These are phyloP conservation scores for Handroanthus guayacan DNA, from an alignment of 257 asterid genomes.

Conservation along the genomic window DNA sequence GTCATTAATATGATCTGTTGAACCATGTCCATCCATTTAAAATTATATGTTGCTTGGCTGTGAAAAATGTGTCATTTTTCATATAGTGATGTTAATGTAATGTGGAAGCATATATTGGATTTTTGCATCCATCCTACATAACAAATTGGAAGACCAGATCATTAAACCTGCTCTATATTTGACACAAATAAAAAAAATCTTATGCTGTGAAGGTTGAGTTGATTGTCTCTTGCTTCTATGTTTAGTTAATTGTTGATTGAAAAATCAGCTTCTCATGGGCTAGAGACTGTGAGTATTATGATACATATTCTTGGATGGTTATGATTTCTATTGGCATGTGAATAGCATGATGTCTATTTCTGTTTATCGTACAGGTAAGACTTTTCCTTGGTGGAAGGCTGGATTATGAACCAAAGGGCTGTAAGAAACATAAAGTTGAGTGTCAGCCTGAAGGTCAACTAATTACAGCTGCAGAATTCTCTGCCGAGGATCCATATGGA, in stretches of 20 bases:
- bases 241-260: constrained; percentile 4
- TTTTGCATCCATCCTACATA: not conserved
- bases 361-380: constrained; percentile 61
- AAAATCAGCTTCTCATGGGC: constrained; percentile 5
- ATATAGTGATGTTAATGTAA: not conserved
- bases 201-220: not conserved
- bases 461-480: constrained; percentile 80
- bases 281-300: not conserved
- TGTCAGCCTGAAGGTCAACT: constrained; percentile 54
- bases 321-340: too few species aligned
- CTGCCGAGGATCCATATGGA: constrained; percentile 81
- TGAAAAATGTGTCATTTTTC: not conserved
- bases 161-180: not conserved
- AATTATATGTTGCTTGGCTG: not conserved
- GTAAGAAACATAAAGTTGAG: constrained; percentile 57
- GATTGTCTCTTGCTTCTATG: not conserved
- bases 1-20: not conserved
- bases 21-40: not conserved
- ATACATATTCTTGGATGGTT: not conserved
- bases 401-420: constrained; percentile 75
- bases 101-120: not conserved
- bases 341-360: not conserved
- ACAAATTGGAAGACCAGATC: not conserved
- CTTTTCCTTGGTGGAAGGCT: constrained; percentile 80
- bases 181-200: not conserved